Conservation (phyloP, 2,329 filamentous ascomycete genomes). For the Xylariaceae sp. region DNA sequence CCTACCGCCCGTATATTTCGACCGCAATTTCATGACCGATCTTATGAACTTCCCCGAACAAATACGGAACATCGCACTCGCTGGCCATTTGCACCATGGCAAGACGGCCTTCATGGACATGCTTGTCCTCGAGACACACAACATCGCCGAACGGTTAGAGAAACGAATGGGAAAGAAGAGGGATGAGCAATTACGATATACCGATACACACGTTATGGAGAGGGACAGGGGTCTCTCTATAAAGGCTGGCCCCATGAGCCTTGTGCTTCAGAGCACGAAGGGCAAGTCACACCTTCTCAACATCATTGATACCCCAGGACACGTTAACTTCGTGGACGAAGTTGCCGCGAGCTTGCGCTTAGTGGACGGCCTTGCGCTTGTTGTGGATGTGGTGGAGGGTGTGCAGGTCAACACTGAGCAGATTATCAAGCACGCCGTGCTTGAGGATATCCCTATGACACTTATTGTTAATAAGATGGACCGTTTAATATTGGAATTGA, state of each 20-base stretch:
- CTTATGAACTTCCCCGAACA: conserved; percentile 96
- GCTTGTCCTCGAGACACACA: conserved; percentile 94
- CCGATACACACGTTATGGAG: conserved; percentile 88
- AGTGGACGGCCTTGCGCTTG: conserved; percentile 88
- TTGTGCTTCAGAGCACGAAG: conserved; percentile 85
- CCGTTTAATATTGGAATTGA: conserved; percentile 89
- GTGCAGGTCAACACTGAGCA: conserved; percentile 98
- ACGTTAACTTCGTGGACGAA: conserved; percentile 98
- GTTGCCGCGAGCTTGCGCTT: conserved; percentile 87
- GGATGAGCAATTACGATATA: conserved; percentile 93
- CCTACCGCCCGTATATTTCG: conserved; percentile 86
- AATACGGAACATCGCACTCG: conserved; percentile 89
- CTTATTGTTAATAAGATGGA: conserved; percentile 98
- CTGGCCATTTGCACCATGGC: conserved; percentile 93
- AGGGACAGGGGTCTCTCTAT: conserved; percentile 89
- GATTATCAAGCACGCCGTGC: conserved; percentile 92
- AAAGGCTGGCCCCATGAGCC: conserved; percentile 92
- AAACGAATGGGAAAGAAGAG: conserved; percentile 80
- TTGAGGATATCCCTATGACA: conserved; percentile 87
- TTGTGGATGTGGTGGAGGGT: conserved; percentile 97
- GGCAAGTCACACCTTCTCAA: conserved; percentile 96
- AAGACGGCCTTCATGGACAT: conserved; percentile 99
- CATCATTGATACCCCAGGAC: conserved; percentile 93
- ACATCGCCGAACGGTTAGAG: conserved; percentile 79
- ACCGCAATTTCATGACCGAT: conserved; percentile 91